Evolutionary conservation across 495 filamentous ascomycete species (phyloP), one percentile per base, ranked within the genome.

Genomic region (Cenococcum geophilum): DNA sequence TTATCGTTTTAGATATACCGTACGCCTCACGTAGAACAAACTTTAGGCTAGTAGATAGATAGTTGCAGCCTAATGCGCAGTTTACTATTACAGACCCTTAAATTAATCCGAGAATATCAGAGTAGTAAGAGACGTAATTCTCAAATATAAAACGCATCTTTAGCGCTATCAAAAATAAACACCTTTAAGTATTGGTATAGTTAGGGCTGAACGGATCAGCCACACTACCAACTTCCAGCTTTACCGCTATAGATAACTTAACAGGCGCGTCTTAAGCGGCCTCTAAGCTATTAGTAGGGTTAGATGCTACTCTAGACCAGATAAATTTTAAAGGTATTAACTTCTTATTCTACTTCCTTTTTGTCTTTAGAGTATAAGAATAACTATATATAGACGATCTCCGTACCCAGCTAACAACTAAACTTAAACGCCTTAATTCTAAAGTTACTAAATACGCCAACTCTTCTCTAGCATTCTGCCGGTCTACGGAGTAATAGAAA

Each of bases 211-310:
- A 14, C 36, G 14, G 36, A 40, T 6, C 36, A 40, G 36, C 36
- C 6, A 40, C 36, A 40, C 36, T 40, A 8, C 36, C 36, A 40
- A 40, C 36, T 40, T 56, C 21, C 5, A 23, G 21, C 34, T 56
- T 56, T 12, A 37, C 53, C 21, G n/a, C 22, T 51, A 18, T 51
- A 18, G 18, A 51, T 25, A 51, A 51, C 48, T 51, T 18, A 51
- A 6, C 6, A 18, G 48, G 48, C n/a, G 48, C 48, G 18, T 20
- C 18, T 25, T 11, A 11, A 20, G 48, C 48, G n/a, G 18, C 22
- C 48, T 6, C 48, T 25, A 18, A 51, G 48, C n/a, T 51, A 18
- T 20, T 11, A 20, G 22, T 11, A 18, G 48, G 22, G 48, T 18
- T 51, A 11, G 48, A 51, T 51, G 48, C 18, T 6, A 18, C 22